Evolutionary conservation across 176 grass and related monocot species (phyloP), one percentile per base, ranked within the genome.

Genomic region (Carex kokanica): DNA sequence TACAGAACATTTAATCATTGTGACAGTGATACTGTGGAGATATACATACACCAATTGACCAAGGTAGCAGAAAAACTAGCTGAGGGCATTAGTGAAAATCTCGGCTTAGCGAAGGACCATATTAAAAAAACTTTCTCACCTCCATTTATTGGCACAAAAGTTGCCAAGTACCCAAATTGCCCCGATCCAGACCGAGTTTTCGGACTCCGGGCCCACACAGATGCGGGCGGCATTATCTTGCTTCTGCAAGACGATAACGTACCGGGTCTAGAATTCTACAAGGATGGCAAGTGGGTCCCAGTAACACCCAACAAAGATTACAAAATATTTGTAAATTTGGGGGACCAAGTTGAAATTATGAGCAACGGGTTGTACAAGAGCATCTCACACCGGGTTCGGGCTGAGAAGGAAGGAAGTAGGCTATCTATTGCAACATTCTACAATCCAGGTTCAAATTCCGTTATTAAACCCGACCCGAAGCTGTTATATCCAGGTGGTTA

Each of bases 221-320:
- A 97, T 85, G 94, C 94, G 17, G 94, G 94, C n/a, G 94, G 94
- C 75, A 94, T 97, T 83, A 92, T 97, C 85, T 75, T 97, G 43
- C 88, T 97, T 60, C 88, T 97, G 27, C 94, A 97, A 69, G 94
- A 97, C 79, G 90, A 92, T 86, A 45, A 49, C 9, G 92, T 94
- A 18, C 90, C 90, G 2, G 94, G 92, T 15, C 88, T 97, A 11
- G 94, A 97, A 84, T 97, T 97, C 88, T 82, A 85, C 58, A 34
- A 27, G 54, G 87, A 63, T 63, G 85, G 84, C 18, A 8, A 0
- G 0, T 97, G 94, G 94, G 83, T 97, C 10, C 88, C 94, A 9
- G 86, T 97, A 0, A 83, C 66, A 0, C 88, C 94, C 15, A 92
- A 81, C 41, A 52, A 54, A 70, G 78, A 83, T 4, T 45, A 78